Evolutionary conservation across 2,329 filamentous ascomycete species (phyloP).

Genomic region (Dendryphion nanum): DNA sequence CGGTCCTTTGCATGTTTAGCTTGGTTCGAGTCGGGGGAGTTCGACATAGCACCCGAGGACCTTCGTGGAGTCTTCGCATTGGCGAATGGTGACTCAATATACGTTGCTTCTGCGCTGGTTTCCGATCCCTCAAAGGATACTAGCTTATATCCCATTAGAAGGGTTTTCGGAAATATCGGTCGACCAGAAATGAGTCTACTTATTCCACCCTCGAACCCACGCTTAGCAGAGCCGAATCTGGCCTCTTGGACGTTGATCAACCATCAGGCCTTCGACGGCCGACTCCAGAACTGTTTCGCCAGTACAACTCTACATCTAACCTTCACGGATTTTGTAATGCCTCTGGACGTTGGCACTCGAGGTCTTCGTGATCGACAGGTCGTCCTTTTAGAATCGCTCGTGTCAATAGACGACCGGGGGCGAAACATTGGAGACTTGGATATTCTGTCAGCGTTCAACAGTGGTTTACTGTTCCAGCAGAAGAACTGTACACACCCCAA

Average conservation of each 20-base stretch:
- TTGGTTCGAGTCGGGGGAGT: not conserved
- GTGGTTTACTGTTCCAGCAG: not conserved
- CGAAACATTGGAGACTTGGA: not conserved
- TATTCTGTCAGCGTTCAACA: not conserved
- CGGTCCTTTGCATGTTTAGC: not conserved
- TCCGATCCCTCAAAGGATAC: not conserved
- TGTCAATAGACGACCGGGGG: slow-evolving; percentile 1
- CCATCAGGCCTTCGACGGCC: not conserved
- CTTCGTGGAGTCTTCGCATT: not conserved
- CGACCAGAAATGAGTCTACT: not conserved
- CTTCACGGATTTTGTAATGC: not conserved
- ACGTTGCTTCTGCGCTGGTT: not conserved
- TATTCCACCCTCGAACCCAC: not conserved
- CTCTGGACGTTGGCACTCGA: not conserved
- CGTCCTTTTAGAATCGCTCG: not conserved
- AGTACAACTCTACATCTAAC: not conserved
- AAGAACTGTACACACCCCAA: not conserved
- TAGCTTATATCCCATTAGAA: not conserved
- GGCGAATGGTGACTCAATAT: not conserved
- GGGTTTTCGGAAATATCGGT: not conserved
- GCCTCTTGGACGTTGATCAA: not conserved
- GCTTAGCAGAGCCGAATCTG: not conserved
- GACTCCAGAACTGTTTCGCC: not conserved
- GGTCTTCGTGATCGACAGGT: not conserved
- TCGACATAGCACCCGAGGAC: not conserved